These are phyloP conservation scores for Mycena haematopus DNA, from an alignment of 768 basidiomycete species.

Conservation along the genomic window DNA sequence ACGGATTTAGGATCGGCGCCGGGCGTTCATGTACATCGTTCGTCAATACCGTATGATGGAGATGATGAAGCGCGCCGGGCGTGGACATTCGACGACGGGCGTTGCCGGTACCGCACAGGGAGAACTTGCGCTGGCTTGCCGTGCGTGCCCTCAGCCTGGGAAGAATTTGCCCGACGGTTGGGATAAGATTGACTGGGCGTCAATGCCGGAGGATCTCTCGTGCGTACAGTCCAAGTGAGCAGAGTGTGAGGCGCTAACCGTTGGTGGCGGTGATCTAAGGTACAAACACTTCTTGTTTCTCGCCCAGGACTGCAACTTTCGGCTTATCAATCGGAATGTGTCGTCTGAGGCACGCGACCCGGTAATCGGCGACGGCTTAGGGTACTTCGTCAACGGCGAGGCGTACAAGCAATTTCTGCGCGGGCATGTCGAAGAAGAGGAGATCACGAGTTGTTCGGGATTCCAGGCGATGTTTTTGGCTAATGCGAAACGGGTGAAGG, in stretches of 20 bases:
- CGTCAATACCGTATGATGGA: background rate
- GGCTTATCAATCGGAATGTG: background rate
- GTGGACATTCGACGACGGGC: background rate
- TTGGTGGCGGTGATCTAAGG: background rate
- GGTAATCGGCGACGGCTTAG: background rate
- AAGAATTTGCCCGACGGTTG: slow-evolving; percentile 10
- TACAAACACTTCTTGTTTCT: background rate
- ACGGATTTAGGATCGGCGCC: background rate
- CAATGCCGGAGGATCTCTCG: background rate
- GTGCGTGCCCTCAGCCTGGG: slow-evolving; percentile 11
- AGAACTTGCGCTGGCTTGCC: slow-evolving; percentile 13
- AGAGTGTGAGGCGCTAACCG: background rate
- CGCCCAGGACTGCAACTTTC: background rate
- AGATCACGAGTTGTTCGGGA: too few relatives aligned
- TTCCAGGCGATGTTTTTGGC: too few relatives aligned
- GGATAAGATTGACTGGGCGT: background rate
- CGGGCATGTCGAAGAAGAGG: too few relatives aligned
- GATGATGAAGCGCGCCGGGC: background rate
- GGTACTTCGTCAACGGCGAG: background rate
- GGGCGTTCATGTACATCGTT: background rate
- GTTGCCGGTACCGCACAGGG: background rate
- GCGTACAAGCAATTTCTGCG: background rate
- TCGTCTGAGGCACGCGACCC: too few relatives aligned
- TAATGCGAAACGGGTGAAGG: too few relatives aligned
- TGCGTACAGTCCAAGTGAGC: too few relatives aligned